These are phyloP conservation scores for Daldinia loculata DNA, from an alignment of 495 filamentous ascomycete species.

Conservation along the genomic window DNA sequence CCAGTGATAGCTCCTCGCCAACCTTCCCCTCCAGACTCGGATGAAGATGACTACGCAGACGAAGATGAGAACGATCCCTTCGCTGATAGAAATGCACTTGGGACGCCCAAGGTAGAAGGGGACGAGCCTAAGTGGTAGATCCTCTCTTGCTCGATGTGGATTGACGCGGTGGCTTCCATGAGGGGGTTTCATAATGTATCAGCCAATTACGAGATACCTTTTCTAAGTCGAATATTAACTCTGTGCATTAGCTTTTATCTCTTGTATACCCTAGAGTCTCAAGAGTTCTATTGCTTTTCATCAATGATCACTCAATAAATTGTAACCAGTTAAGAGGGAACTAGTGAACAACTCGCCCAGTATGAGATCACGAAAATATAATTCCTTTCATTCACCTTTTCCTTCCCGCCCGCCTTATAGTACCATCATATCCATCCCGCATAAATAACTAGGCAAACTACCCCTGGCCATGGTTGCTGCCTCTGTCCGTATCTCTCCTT, in stretches of 20 bases:
- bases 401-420: background rate
- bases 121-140: constrained; percentile 63
- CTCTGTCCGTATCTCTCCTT: too few relatives aligned
- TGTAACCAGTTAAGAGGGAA: background rate
- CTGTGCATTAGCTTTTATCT: background rate
- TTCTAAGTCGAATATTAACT: constrained; percentile 7
- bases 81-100: constrained; percentile 77
- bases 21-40: constrained; percentile 41
- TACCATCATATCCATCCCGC: too few relatives aligned
- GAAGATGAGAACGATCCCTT: constrained; percentile 82
- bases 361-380: background rate
- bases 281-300: background rate
- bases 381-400: background rate
- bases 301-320: background rate
- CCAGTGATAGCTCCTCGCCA: constrained; percentile 49
- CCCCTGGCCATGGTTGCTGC: too few relatives aligned
- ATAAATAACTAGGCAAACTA: too few relatives aligned
- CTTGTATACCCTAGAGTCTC: background rate
- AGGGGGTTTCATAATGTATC: constrained; percentile 1
- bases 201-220: constrained; percentile 27
- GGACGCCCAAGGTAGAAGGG: constrained; percentile 65
- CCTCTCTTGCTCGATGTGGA: background rate
- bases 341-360: background rate
- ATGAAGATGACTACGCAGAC: constrained; percentile 61
- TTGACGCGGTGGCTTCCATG: background rate